Evolutionary conservation across 1,284 basidiomycete genomes (phyloP).

Genomic region (Cutaneotrichosporon curvatum): DNA sequence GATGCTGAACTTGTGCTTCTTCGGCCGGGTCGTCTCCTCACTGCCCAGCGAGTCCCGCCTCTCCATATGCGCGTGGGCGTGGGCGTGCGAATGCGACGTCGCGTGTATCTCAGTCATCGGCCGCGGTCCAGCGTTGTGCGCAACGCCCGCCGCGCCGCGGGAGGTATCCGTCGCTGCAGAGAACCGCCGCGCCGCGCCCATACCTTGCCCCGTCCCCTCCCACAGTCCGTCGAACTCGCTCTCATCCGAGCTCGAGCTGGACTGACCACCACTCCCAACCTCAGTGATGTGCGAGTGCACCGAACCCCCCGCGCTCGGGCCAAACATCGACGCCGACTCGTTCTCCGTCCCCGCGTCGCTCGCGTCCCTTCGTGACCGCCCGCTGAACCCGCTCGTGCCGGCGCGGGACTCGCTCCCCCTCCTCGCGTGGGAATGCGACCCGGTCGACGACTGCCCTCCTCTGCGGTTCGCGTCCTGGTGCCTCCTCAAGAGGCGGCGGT

Average conservation of each 20-base stretch:
- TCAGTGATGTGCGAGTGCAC: conserved; percentile 10
- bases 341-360: not conserved
- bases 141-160: not conserved
- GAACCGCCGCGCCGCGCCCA: conserved; percentile 1
- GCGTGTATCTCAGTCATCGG: too few relatives aligned
- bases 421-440: not conserved
- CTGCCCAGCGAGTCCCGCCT: conserved; percentile 4
- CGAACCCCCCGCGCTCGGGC: conserved; percentile 1
- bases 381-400: not conserved
- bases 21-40: conserved; percentile 8
- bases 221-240: conserved; percentile 20
- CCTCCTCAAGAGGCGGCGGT: not conserved
- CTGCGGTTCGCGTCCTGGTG: not conserved
- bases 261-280: not conserved
- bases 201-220: not conserved
- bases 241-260: conserved; percentile 15
- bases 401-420: not conserved
- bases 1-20: conserved; percentile 7
- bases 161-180: conserved; percentile 1
- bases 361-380: not conserved
- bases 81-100: too few relatives aligned
- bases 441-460: not conserved
- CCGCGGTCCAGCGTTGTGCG: too few relatives aligned
- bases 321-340: not conserved
- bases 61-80: too few relatives aligned